These are phyloP conservation scores for Suhomyces maxii DNA, from an alignment of 1,139 yeast species.

Conservation along the genomic window DNA sequence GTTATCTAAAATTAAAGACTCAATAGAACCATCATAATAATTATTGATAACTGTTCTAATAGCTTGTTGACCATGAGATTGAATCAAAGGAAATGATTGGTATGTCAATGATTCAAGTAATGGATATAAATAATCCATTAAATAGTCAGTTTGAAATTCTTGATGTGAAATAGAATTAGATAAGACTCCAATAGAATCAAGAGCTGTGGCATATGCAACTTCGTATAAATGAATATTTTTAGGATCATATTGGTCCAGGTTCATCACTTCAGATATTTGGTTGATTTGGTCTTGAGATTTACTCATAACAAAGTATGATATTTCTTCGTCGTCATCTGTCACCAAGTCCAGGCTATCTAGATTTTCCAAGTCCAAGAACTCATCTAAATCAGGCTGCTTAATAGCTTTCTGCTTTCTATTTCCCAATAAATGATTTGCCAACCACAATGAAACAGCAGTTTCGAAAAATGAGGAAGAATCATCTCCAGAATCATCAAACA, in stretches of 20 bases:
- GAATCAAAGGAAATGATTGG: constrained; percentile 29
- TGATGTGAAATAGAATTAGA: constrained; percentile 23
- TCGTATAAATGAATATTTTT: constrained; percentile 15
- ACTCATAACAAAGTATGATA: constrained; percentile 23
- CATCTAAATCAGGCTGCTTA: constrained; percentile 16
- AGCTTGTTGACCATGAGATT: constrained; percentile 31
- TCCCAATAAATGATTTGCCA: constrained; percentile 23
- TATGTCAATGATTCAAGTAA: constrained; percentile 38
- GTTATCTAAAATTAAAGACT: constrained; percentile 58
- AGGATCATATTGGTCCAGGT: neutral
- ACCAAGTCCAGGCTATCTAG: constrained; percentile 7
- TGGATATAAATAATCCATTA: constrained; percentile 35
- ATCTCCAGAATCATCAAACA: constrained; percentile 9
- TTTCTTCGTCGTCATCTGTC: constrained; percentile 15
- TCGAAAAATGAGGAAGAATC: neutral
- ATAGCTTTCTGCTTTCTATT: neutral
- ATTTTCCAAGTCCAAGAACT: constrained; percentile 24
- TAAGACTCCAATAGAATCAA: constrained; percentile 32
- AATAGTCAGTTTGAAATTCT: constrained; percentile 32
- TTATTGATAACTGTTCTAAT: constrained; percentile 44
- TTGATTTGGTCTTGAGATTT: constrained; percentile 31
- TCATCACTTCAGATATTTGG: constrained; percentile 10
- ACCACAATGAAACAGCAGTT: constrained; percentile 29
- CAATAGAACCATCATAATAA: constrained; percentile 59
- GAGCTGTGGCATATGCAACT: constrained; percentile 30